phyloP scores from a whole-genome alignment of 768 basidiomycete species.

The Bullera alba region DNA sequence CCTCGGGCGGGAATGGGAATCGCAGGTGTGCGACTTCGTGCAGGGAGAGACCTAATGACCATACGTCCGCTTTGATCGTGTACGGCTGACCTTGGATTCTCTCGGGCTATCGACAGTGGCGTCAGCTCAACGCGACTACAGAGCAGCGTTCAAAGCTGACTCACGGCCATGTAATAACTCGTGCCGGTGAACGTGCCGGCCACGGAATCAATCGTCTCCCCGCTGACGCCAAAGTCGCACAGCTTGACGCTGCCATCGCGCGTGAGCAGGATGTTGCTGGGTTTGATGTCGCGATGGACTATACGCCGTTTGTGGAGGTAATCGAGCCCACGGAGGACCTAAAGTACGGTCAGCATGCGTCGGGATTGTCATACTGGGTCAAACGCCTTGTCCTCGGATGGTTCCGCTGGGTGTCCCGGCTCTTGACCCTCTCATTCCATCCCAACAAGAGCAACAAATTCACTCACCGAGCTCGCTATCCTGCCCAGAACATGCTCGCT shows the following conservation, averaged over 20 bases:
- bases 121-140: background rate
- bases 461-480: constrained; percentile 41
- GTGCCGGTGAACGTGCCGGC: constrained; percentile 48
- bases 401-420: background rate
- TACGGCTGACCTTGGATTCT: constrained; percentile 45
- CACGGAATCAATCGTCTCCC: constrained; percentile 44
- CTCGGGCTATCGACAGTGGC: constrained; percentile 42
- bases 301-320: constrained; percentile 46
- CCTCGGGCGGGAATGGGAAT: constrained; percentile 47
- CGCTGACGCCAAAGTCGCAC: constrained; percentile 48
- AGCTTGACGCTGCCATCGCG: constrained; percentile 44
- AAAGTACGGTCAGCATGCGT: background rate
- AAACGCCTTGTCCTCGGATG: background rate
- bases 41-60: constrained; percentile 46
- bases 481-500: constrained; percentile 45
- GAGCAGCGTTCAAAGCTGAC: constrained; percentile 10
- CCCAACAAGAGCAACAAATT: background rate
- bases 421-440: no score
- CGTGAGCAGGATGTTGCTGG: constrained; percentile 47
- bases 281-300: constrained; percentile 48
- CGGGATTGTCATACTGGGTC: background rate
- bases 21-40: constrained; percentile 47
- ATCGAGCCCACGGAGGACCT: constrained; percentile 43
- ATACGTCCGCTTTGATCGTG: constrained; percentile 47
- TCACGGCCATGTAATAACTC: constrained; percentile 48